Conservation (phyloP, 2,329 filamentous ascomycete species). For the Emydomyces testavorans region DNA sequence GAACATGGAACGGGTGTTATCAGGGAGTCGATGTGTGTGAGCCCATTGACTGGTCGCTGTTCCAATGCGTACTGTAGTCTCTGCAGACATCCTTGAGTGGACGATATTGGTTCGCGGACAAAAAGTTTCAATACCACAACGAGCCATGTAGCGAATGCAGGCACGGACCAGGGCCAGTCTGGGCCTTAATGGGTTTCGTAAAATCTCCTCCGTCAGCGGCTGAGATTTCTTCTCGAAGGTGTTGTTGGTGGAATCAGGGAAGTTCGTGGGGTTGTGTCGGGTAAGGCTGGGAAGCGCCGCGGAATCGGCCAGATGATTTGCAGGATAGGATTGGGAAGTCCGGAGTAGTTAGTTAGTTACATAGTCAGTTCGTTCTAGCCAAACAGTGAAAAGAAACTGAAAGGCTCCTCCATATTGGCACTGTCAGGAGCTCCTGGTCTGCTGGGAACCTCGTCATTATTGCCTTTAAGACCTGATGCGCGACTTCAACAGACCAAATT, state of each 20-base stretch:
- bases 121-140: not conserved
- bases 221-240: conserved; percentile 8
- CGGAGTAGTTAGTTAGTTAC: not conserved
- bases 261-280: conserved; percentile 5
- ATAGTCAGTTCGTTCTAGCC: no score
- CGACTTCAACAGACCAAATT: no score
- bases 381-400: not conserved
- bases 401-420: not conserved
- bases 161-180: not conserved
- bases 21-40: not conserved
- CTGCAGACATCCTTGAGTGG: no score
- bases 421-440: not conserved
- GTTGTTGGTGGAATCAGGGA: conserved; percentile 1
- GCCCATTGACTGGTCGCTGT: not conserved
- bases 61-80: not conserved
- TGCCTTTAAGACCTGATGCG: no score
- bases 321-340: not conserved
- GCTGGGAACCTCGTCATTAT: not conserved
- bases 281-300: conserved; percentile 9
- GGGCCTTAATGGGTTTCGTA: not conserved
- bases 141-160: not conserved
- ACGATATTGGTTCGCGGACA: not conserved
- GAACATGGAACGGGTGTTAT: not conserved
- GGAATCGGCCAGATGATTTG: conserved; percentile 5
- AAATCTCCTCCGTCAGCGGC: not conserved